phyloP scores from a whole-genome alignment of 2,329 filamentous ascomycete species.

The Pseudonectria buxi region DNA sequence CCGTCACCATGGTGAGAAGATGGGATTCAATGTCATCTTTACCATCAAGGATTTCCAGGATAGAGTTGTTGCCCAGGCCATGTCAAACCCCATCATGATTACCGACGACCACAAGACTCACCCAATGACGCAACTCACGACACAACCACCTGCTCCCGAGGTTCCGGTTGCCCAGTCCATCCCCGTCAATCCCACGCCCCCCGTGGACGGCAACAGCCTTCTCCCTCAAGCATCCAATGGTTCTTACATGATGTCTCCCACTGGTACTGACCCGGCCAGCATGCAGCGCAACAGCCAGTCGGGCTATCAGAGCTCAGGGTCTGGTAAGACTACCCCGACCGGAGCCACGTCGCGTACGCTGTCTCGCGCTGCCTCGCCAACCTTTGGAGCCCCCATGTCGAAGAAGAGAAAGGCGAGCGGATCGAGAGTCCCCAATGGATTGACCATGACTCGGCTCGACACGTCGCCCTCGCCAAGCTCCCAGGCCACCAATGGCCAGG shows the following conservation, averaged over 20 bases:
- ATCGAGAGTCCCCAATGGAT: slow-evolving; percentile 62
- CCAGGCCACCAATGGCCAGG: slow-evolving; percentile 32
- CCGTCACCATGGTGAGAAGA: slow-evolving; percentile 88
- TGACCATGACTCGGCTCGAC: slow-evolving; percentile 80
- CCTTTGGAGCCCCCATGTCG: slow-evolving; percentile 55
- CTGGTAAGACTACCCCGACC: slow-evolving; percentile 28
- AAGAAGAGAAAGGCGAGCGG: slow-evolving; percentile 81
- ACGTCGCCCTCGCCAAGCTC: slow-evolving; percentile 38
- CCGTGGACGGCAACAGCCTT: slow-evolving; percentile 25
- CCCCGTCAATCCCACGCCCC: slow-evolving; percentile 7
- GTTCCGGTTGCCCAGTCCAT: slow-evolving; percentile 8
- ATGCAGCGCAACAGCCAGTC: slow-evolving; percentile 45
- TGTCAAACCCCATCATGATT: slow-evolving; percentile 88
- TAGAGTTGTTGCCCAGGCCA: slow-evolving; percentile 72
- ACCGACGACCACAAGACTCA: slow-evolving; percentile 97
- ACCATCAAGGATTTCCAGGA: slow-evolving; percentile 79
- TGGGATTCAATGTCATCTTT: slow-evolving; percentile 88
- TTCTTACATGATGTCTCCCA: slow-evolving; percentile 51
- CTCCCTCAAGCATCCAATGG: slow-evolving; percentile 29
- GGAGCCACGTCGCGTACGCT: slow-evolving; percentile 32
- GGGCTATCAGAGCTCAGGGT: slow-evolving; percentile 2
- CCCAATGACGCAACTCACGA: slow-evolving; percentile 23
- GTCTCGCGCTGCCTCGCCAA: slow-evolving; percentile 70
- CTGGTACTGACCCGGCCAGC: slow-evolving; percentile 55
- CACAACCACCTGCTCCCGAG: slow-evolving; percentile 24